Evolutionary conservation across 495 filamentous ascomycete genomes (phyloP), one percentile per base, ranked within the genome.

Genomic region (Alectoria sarmentosa): DNA sequence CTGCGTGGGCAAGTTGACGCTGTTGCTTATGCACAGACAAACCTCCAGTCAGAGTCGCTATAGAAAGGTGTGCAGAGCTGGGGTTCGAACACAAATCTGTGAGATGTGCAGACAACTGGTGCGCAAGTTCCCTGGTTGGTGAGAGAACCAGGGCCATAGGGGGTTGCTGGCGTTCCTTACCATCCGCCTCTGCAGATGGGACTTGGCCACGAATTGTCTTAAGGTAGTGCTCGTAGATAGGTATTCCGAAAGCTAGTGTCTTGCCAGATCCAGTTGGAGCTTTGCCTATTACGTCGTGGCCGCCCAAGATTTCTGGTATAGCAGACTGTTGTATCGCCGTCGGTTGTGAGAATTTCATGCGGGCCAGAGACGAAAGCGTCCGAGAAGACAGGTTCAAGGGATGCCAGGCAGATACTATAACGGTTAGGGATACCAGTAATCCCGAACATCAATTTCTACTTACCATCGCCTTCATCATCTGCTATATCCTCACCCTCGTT

Each of bases 11-110:
- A 32, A 98, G 77, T 68, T 90, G 82, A 52, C 94, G 83, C 69
- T 92, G 86, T 71, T 98, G 94, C 75, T 98, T 98, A 61, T 96
- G 90, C 49, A 96, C 78, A 10, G 94, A 92, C 44, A 98, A 75
- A 14, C 94, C 94, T 68, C 94, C 94, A 3, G 92, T 97, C 21
- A 98, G 75, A 17, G 91, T 91, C 32, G 90, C 86, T 63, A 92
- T 90, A 23, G 83, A 84, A 3, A 86, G 81, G 59, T 81, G 80
- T 2, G 77, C 76, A 13, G 83, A 78, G 5, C 87, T 81, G 0
- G 83, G 81, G 56, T 80, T 73, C 0, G 75, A 78, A 61, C 83
- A 88, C 23, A 98, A 78, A 5, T 86, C 80, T 34, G 82, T 87
- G 58, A 98, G 83, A 72, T 98, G 94, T 32, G 87, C 84, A 14